phyloP scores from a whole-genome alignment of 202 grass and related monocot genomes.

The Saccharum hybrid region DNA sequence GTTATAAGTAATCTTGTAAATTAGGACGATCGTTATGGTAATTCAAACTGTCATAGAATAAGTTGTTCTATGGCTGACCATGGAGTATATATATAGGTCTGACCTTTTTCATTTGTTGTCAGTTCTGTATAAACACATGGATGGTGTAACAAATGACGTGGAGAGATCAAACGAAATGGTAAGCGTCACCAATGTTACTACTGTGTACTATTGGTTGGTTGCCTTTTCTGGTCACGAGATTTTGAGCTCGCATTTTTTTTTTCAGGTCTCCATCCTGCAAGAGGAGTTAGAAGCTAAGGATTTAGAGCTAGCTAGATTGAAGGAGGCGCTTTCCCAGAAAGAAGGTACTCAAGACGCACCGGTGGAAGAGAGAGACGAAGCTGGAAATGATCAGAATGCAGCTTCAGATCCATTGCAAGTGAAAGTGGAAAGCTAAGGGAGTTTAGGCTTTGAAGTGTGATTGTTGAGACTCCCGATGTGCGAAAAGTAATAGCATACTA shows the following conservation, averaged over 20 bases:
- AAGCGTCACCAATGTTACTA: neutral
- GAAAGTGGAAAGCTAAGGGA: slow-evolving; percentile 36
- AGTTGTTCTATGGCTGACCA: neutral
- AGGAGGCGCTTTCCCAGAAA: slow-evolving; percentile 67
- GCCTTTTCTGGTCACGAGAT: neutral
- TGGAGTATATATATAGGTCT: slow-evolving; percentile 8
- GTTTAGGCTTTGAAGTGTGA: neutral
- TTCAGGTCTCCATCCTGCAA: slow-evolving; percentile 83
- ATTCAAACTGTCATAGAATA: neutral
- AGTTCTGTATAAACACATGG: slow-evolving; percentile 94
- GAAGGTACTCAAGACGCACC: slow-evolving; percentile 43
- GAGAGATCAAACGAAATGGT: slow-evolving; percentile 99
- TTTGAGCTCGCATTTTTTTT: neutral
- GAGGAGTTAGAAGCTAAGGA: slow-evolving; percentile 75
- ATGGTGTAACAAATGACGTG: slow-evolving; percentile 80
- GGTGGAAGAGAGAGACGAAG: slow-evolving; percentile 27
- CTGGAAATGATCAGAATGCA: slow-evolving; percentile 35
- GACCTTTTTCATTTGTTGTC: slow-evolving; percentile 36
- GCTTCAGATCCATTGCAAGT: slow-evolving; percentile 24
- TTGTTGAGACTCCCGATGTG: neutral
- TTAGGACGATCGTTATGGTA: neutral
- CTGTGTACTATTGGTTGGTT: neutral
- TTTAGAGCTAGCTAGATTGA: slow-evolving; percentile 67
- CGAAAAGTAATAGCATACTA: neutral
- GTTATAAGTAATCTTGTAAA: neutral